Base-by-base conservation (phyloP, 2,329 filamentous ascomycete species). In the Cyanodermella asteris region DNA sequence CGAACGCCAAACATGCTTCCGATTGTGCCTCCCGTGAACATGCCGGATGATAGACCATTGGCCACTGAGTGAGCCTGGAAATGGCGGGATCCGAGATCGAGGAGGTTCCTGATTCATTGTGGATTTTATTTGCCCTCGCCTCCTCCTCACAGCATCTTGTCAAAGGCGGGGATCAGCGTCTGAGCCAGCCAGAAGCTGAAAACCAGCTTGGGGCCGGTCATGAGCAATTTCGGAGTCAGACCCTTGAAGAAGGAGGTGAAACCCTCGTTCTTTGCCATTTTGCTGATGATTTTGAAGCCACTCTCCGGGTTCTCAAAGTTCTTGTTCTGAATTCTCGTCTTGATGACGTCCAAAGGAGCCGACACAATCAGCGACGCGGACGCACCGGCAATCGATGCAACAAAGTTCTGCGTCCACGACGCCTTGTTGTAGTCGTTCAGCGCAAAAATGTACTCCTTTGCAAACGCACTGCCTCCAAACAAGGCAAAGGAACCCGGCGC, bases 131-230 rank as follows among this genome's bases (percentile, higher is more conserved):
- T 13, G 12, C 8, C 21, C 4, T 15, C 13, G 8, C 8, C 5
- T 14, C 7, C n/a, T 13, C 12, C 13, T 19, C 23, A 34, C 12
- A 34, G 14, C 16, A 70, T 46, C 49, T 69, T 67, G 42, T 67
- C 77, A 50, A 94, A 94, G 19, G 81, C 74, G 25, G 87, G 87
- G 45, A 97, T 97, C 42, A 97, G 61, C 16, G 87, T 94, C 61
- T 97, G 87, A 29, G 87, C 87, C 45, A 97, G 69, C 87, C 87
- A 97, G 71, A 97, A 97, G 32, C 82, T 93, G 61, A 97, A 97
- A 34, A 94, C 87, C 32, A 97, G 65, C 66, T 97, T 97, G 34
- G 87, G 87, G 13, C 87, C 90, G 10, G 87, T 97, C 87, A 97
- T 97, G 43, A 97, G 64, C 36, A 97, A 69, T 73, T 97, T 97